Percentiles rank a stretch among this genome's conserved stretches.
phyloP scores from a whole-genome alignment of 352 stramenopile species.

The Saprolegnia diclina region DNA sequence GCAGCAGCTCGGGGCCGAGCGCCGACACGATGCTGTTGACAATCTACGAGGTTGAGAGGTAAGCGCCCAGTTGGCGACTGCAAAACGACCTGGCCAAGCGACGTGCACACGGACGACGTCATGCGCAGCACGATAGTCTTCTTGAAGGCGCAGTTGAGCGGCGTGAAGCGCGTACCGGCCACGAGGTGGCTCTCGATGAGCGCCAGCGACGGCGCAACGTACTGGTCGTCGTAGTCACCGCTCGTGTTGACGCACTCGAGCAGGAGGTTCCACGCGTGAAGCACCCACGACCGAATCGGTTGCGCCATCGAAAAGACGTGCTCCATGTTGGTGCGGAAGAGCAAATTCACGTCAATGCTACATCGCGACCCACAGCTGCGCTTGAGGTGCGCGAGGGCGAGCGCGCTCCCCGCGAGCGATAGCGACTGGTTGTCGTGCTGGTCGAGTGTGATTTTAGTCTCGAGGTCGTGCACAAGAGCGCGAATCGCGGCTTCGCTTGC shows the following conservation, averaged over 20 bases:
- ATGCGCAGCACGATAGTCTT: conserved; percentile 27
- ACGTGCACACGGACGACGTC: conserved; percentile 28
- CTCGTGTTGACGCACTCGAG: conserved; percentile 69
- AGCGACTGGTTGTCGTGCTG: conserved; percentile 31
- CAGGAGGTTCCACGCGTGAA: conserved; percentile 80
- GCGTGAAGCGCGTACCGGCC: conserved; percentile 46
- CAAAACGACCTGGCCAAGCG: conserved; percentile 35
- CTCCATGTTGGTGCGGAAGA: conserved; percentile 64
- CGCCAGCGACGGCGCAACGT: conserved; percentile 60
- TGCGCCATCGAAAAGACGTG: conserved; percentile 39
- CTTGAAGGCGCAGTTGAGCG: conserved; percentile 58
- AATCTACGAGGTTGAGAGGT: conserved; percentile 29
- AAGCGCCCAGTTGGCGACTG: too few relatives aligned
- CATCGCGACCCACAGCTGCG: conserved; percentile 65
- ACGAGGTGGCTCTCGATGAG: conserved; percentile 72
- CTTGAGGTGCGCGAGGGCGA: conserved; percentile 78
- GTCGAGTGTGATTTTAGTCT: conserved; percentile 11
- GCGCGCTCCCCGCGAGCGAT: conserved; percentile 54
- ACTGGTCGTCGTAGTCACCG: conserved; percentile 77
- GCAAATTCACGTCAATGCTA: conserved; percentile 64
- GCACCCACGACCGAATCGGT: conserved; percentile 74
- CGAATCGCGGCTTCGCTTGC: conserved; percentile 45
- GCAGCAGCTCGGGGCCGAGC: conserved; percentile 47
- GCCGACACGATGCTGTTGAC: conserved; percentile 65
- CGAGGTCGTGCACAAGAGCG: conserved; percentile 18